Evolutionary conservation across 805 yeast genomes (phyloP), one percentile per base, ranked within the genome.

Genomic region (Yueomyces sinensis): DNA sequence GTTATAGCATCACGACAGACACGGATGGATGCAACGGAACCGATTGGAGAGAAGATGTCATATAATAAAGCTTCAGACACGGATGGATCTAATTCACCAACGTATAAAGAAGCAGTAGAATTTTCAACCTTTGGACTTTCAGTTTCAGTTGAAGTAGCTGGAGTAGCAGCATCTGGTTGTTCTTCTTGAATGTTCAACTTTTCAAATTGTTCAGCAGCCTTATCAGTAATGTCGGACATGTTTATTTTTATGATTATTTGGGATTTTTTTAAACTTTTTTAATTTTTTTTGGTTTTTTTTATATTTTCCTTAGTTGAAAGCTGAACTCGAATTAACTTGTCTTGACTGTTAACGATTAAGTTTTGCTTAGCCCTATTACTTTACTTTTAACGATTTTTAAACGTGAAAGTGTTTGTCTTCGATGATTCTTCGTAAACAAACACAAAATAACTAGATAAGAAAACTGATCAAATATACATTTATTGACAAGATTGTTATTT

Each of bases 1-100:
- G 96, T 77, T 51, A 91, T 80, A 49, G 96, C 94, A 59, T 91
- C 97, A 68, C 98, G 89, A 71, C 98, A 91, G 45, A 91, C 95
- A 70, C 97, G 87, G 62, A 91, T 87, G 43, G 95, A 83, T 23
- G 95, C 74, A 41, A 91, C 97, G 55, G 83, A 86, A 49, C 97
- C 98, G 52, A 89, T 72, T 56, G 82, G 86, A 45, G 94, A 82
- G 70, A 91, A 91, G 53, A 87, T 70, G 70, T 91, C 98, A 59
- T 82, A 91, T 57, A 91, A 75, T 52, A 80, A 71, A 41, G 97
- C 94, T 72, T 91, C 98, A 50, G 84, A 82, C 50, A 91, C 94
- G 31, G 81, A 61, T 44, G 87, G 82, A 62, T 83, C 93, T 53
- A 91, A 76, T 68, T 91, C 98, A 57, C 98, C 97, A 57, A 91